Conservation (phyloP, 176 grass and related monocot genomes). For the Saccharum spontaneum region DNA sequence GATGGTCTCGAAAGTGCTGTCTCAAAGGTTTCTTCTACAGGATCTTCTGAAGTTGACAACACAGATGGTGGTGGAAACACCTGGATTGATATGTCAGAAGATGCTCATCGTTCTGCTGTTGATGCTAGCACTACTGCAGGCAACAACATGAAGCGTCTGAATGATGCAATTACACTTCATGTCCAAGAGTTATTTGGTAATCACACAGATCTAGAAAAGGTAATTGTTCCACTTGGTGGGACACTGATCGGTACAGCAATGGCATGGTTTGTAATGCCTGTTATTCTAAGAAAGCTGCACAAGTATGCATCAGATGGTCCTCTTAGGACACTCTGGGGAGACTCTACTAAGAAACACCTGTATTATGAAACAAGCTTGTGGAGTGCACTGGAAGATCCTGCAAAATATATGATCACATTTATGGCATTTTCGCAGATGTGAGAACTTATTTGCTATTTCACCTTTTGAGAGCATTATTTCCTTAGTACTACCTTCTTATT, state of each 20-base stretch:
- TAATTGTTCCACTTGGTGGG: slow-evolving; percentile 49
- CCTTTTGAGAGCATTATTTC: background rate
- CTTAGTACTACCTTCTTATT: background rate
- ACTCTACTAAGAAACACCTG: slow-evolving; percentile 29
- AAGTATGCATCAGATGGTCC: slow-evolving; percentile 45
- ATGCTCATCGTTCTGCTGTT: slow-evolving; percentile 23
- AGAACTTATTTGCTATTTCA: slow-evolving; percentile 10
- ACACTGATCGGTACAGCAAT: slow-evolving; percentile 55
- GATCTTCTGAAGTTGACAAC: slow-evolving; percentile 1
- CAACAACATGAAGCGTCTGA: slow-evolving; percentile 46
- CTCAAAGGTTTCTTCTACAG: slow-evolving; percentile 27
- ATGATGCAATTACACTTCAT: slow-evolving; percentile 31
- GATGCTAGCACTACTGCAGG: slow-evolving; percentile 26
- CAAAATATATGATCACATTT: slow-evolving; percentile 72
- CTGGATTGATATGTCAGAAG: slow-evolving; percentile 39
- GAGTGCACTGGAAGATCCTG: slow-evolving; percentile 61
- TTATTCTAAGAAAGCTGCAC: slow-evolving; percentile 52
- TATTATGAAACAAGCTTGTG: slow-evolving; percentile 61
- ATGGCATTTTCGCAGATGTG: slow-evolving; percentile 73
- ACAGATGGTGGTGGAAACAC: slow-evolving; percentile 29
- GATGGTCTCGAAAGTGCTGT: slow-evolving; percentile 2
- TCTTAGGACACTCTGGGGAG: no score
- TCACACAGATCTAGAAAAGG: slow-evolving; percentile 54
- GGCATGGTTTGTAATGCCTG: slow-evolving; percentile 81
- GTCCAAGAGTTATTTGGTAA: slow-evolving; percentile 49